A percentile compares a stretch with the other conserved stretches of the same genome.
These are phyloP conservation scores for Lactarius quietus DNA, from an alignment of 768 basidiomycete species.

Conservation along the genomic window DNA sequence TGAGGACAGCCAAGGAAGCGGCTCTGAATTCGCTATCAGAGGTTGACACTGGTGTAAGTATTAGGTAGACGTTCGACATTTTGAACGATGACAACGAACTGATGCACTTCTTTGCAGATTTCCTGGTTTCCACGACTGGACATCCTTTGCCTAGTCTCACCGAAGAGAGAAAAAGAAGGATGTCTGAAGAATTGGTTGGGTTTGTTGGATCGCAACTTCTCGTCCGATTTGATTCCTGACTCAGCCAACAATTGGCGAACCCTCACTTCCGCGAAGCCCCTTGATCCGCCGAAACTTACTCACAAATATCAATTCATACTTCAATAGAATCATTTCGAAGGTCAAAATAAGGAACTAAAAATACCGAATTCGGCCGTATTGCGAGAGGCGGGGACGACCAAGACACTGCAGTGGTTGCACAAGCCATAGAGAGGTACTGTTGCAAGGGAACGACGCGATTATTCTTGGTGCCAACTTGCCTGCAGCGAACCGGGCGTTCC, in stretches of 20 bases:
- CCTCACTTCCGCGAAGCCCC: not conserved
- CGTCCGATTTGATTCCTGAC: not conserved
- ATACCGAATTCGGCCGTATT: not conserved
- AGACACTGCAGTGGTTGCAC: not conserved
- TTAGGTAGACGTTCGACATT: not conserved
- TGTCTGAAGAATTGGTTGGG: fast-evolving
- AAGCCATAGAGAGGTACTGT: not conserved
- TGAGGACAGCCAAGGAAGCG: not conserved
- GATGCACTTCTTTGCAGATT: not conserved
- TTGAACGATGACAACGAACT: not conserved
- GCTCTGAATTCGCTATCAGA: no score
- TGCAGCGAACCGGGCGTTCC: not conserved
- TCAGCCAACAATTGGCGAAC: not conserved
- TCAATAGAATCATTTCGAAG: not conserved
- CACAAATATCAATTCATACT: not conserved
- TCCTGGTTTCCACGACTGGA: not conserved
- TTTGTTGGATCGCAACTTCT: not conserved
- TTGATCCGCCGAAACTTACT: not conserved
- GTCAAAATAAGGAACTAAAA: not conserved
- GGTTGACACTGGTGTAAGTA: no score
- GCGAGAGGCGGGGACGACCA: not conserved
- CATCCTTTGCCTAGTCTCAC: not conserved
- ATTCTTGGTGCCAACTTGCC: not conserved
- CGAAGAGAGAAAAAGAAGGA: not conserved
- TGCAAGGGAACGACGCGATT: not conserved